phyloP scores from a whole-genome alignment of 352 stramenopile species.

The Discostella stelligera region DNA sequence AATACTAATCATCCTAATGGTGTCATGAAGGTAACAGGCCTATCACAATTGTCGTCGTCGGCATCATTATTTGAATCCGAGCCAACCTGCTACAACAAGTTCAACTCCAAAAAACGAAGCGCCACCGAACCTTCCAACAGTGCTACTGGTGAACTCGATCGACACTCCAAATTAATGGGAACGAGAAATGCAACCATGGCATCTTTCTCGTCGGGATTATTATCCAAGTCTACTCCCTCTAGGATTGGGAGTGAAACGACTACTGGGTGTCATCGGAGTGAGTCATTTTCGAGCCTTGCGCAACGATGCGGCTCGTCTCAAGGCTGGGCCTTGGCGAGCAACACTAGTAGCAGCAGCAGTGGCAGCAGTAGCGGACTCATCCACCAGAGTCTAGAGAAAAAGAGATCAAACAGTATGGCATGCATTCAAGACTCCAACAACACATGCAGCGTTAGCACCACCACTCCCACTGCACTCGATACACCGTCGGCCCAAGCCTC shows the following conservation, averaged over 20 bases:
- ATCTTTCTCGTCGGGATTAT: slow-evolving; percentile 15
- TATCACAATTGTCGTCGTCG: not conserved
- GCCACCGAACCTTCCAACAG: slow-evolving; percentile 6
- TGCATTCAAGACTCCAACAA: not conserved
- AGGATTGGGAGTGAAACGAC: not conserved
- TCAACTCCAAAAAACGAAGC: slow-evolving; percentile 33
- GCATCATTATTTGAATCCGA: not conserved
- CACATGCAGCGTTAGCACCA: not conserved
- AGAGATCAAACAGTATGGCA: slow-evolving; percentile 5
- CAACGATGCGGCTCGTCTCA: not conserved
- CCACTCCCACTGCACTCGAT: not conserved
- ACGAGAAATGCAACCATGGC: slow-evolving; percentile 3
- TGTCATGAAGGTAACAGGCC: not conserved
- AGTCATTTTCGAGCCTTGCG: slow-evolving; percentile 38
- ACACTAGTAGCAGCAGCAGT: not conserved
- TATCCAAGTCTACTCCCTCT: slow-evolving; percentile 9
- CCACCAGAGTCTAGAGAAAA: not conserved
- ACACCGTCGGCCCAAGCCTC: not conserved
- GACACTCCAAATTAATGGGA: slow-evolving; percentile 18
- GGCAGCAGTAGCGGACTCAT: not conserved
- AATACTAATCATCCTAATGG: not conserved
- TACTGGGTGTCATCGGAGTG: not conserved
- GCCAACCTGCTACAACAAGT: not conserved
- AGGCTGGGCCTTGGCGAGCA: slow-evolving; percentile 5
- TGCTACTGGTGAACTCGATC: not conserved